These are phyloP conservation scores for Symbiodinium pilosum DNA, from an alignment of 73 alveolate species.

Conservation along the genomic window DNA sequence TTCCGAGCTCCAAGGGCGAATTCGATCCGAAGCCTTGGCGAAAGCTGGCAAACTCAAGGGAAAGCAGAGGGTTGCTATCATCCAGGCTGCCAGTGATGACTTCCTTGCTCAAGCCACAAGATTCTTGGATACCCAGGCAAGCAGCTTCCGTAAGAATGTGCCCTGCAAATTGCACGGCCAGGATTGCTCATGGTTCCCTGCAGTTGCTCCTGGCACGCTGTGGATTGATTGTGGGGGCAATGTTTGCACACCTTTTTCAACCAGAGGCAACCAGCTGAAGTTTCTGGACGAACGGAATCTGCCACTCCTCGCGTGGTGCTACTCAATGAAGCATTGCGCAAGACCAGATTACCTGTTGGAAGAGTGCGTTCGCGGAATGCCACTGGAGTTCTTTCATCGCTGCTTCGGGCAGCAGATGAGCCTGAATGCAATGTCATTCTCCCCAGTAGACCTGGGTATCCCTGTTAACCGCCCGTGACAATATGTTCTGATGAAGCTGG, in stretches of 20 bases:
- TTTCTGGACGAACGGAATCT: background rate
- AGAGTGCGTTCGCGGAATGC: background rate
- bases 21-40: background rate
- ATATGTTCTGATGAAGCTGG: background rate
- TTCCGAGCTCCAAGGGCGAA: background rate
- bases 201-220: background rate
- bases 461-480: background rate
- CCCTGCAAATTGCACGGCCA: background rate
- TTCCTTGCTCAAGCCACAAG: background rate
- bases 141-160: background rate
- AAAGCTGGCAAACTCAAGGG: background rate
- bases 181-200: background rate
- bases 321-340: background rate
- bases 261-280: background rate
- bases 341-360: background rate
- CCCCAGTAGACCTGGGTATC: background rate
- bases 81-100: background rate
- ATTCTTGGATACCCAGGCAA: background rate
- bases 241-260: background rate
- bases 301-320: background rate
- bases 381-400: background rate
- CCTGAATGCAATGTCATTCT: background rate
- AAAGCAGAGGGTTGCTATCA: background rate
- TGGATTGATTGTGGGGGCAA: background rate
- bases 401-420: background rate